Conservation (phyloP, 306 rosid species). For the Cicer bijugum region DNA sequence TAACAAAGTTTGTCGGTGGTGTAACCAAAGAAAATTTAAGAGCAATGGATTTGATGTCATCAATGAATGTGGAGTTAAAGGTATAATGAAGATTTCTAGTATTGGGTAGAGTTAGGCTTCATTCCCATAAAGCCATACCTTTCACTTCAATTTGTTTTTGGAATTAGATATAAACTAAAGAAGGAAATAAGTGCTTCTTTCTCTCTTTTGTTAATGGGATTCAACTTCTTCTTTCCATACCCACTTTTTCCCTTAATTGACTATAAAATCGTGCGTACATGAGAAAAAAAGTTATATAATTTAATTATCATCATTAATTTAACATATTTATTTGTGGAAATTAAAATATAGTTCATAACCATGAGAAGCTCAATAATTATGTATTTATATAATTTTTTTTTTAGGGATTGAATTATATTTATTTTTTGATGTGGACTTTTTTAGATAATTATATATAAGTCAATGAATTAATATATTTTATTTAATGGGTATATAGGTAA, state of each 20-base stretch:
- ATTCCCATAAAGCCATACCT: slow-evolving; percentile 55
- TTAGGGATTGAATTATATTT: background rate
- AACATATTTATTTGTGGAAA: too few relatives aligned
- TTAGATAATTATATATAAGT: slow-evolving; percentile 53
- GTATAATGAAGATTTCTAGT: slow-evolving; percentile 50
- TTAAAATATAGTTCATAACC: background rate
- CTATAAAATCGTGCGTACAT: slow-evolving; percentile 19
- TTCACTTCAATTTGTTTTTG: slow-evolving; percentile 52
- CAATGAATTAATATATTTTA: background rate
- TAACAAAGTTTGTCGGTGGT: slow-evolving; percentile 50
- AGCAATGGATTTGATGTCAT: slow-evolving; percentile 45
- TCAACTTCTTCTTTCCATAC: slow-evolving; percentile 45
- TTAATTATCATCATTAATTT: background rate
- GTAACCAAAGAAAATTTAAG: slow-evolving; percentile 37
- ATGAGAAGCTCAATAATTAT: background rate
- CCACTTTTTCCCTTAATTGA: slow-evolving; percentile 39
- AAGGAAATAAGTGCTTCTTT: slow-evolving; percentile 47
- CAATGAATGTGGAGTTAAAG: slow-evolving; percentile 52
- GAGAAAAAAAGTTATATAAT: too few relatives aligned
- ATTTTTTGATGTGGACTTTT: background rate
- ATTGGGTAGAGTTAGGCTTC: slow-evolving; percentile 59
- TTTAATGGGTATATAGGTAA: slow-evolving; percentile 49
- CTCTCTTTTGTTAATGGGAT: slow-evolving; percentile 42
- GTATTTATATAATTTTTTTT: background rate
- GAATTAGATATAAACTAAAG: slow-evolving; percentile 34